Conservation (phyloP, 2,329 filamentous ascomycete genomes). For the Aureobasidium sp. region DNA sequence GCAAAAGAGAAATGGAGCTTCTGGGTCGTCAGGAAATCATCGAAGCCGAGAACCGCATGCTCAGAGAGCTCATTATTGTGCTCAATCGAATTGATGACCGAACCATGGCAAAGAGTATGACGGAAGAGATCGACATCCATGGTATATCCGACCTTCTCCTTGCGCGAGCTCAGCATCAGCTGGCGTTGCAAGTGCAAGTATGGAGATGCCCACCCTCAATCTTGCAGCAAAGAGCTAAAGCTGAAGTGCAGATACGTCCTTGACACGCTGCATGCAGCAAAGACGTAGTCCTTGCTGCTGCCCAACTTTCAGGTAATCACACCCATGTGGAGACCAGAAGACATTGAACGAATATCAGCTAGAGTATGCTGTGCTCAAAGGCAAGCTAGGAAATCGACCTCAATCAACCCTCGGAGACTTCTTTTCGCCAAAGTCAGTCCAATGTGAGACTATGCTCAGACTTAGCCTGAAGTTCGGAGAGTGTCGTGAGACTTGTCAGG, state of each 20-base stretch:
- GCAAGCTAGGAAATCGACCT: background rate
- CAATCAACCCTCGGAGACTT: background rate
- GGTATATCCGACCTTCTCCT: background rate
- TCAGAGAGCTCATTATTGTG: background rate
- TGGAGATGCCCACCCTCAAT: background rate
- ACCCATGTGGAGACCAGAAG: too few relatives aligned
- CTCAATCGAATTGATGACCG: background rate
- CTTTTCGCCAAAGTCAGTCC: background rate
- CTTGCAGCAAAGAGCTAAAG: background rate
- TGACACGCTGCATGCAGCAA: background rate
- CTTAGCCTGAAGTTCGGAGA: too few relatives aligned
- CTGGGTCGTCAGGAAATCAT: background rate
- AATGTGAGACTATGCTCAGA: background rate
- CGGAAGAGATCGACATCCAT: background rate
- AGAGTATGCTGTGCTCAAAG: background rate
- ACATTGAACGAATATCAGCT: background rate
- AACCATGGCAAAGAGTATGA: background rate
- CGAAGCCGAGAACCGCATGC: background rate
- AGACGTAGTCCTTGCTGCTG: background rate
- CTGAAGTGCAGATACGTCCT: background rate
- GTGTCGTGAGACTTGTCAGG: too few relatives aligned
- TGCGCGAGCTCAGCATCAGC: background rate
- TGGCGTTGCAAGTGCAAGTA: constrained; percentile 1
- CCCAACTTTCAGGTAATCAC: too few relatives aligned
- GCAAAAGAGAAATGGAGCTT: background rate